Base-by-base conservation (phyloP, 164 flowering plant genomes). In the Malania oleifera region DNA sequence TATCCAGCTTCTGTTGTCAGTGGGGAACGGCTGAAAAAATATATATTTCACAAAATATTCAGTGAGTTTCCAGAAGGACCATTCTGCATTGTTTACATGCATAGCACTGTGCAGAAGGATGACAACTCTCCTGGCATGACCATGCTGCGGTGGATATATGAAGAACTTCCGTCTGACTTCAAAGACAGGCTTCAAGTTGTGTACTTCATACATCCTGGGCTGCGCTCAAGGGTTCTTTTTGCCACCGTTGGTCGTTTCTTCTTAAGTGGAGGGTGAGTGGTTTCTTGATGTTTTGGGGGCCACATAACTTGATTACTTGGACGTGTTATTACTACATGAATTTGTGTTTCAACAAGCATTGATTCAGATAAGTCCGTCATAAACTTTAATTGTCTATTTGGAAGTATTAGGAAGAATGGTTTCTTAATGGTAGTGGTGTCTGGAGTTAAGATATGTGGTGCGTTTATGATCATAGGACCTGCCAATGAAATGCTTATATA, bases 81-180 rank as follows among this genome's bases (percentile, higher is more conserved):
- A 23, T 93, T 79, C 61, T 87, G 83, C 68, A 80, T 93, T 40
- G 84, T 86, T 35, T 93, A 90, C 77, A 68, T 93, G 75, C 95
- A 93, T 65, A 87, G 77, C 52, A 80, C 87, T 40, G 97, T 82
- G 54, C 96, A 86, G 59, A 88, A 78, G 69, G 92, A 86, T 52
- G 97, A 90, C 34, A 93, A 93, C 57, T 84, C 77, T 31, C 98
- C 98, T 20, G 98, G 98, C 4, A 5, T 93, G 26, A 73, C 90
- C 45, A 79, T 86, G 64, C 66, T 93, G 78, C 80, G 97, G 73
- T 93, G 96, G 96, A 88, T 93, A 47, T 93, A 93, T 63, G 98
- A 90, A 78, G 92, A 81, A 6, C 87, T 93, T 59, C 84, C 96
- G 1, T 23, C 78, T 11, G 78, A 73, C 19, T 56, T 56, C 66